phyloP scores from a whole-genome alignment of 192 early-diverging fungal species.

The Backusella luteola region DNA sequence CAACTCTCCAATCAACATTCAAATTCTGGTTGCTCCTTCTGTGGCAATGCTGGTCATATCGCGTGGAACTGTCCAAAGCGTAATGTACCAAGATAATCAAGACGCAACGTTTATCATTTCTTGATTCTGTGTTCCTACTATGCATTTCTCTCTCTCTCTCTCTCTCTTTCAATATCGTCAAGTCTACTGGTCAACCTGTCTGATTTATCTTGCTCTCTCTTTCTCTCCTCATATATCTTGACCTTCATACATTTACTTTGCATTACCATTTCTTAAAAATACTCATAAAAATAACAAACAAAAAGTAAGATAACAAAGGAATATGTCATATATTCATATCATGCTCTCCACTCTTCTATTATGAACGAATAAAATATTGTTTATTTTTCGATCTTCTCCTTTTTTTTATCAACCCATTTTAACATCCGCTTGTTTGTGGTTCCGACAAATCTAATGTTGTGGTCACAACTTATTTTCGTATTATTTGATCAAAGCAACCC shows the following conservation, averaged over 20 bases:
- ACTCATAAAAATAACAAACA: neutral
- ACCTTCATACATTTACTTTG: neutral
- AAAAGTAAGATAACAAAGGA: neutral
- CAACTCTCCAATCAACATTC: neutral
- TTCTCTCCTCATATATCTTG: neutral
- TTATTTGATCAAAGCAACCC: too few species aligned
- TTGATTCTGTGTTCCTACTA: too few species aligned
- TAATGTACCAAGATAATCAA: conserved; percentile 17
- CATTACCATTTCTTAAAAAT: neutral
- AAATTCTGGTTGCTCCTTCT: conserved; percentile 23
- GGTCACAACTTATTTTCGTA: too few species aligned
- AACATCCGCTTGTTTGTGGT: neutral
- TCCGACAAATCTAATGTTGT: too few species aligned
- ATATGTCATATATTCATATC: neutral
- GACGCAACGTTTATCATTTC: too few species aligned
- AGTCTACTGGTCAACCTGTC: neutral
- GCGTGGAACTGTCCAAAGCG: conserved; percentile 36
- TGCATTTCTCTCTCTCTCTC: too few species aligned
- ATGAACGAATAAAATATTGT: neutral
- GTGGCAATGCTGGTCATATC: conserved; percentile 19
- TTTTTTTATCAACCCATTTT: neutral
- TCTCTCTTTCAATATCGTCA: neutral
- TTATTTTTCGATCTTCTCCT: too few species aligned
- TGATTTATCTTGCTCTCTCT: neutral
- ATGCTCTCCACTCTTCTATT: neutral